A percentile compares a stretch with the other conserved stretches of the same genome.
Conservation (phyloP, 768 basidiomycete genomes). For the Tricholoma flavovirens region DNA sequence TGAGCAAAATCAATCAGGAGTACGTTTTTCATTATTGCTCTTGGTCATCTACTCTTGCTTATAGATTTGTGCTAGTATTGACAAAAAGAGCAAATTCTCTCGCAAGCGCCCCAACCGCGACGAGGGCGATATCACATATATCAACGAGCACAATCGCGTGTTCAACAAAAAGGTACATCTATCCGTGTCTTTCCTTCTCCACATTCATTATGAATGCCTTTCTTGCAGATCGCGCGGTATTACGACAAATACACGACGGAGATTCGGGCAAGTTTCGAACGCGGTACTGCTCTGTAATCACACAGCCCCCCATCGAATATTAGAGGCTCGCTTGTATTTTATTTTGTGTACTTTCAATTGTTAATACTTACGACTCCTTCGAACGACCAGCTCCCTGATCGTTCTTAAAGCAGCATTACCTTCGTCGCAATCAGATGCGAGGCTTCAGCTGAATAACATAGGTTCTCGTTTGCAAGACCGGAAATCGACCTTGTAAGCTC, state of each 20-base stretch:
- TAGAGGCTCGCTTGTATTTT: conserved; percentile 2
- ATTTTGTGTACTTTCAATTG: conserved; percentile 2
- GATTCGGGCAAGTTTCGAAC: conserved; percentile 96
- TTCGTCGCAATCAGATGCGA: not conserved
- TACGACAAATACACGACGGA: conserved; percentile 97
- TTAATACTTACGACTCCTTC: not conserved
- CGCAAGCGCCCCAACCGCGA: conserved; percentile 87
- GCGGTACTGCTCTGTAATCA: conserved; percentile 80
- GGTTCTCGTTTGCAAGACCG: not conserved
- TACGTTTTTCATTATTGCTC: conserved; percentile 36
- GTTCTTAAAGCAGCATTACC: too few relatives aligned
- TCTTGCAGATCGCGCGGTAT: conserved; percentile 76
- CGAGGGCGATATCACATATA: conserved; percentile 96
- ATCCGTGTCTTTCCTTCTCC: not conserved
- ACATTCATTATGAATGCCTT: conserved; percentile 1
- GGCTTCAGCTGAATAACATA: too few relatives aligned
- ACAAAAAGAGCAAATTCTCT: conserved; percentile 87
- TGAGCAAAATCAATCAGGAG: conserved; percentile 91
- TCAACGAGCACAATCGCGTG: conserved; percentile 96
- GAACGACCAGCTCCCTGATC: not conserved
- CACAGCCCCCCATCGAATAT: not conserved
- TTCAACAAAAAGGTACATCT: conserved; percentile 89
- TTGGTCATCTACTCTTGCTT: not conserved
- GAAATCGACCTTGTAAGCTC: not conserved
- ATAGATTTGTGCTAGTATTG: conserved; percentile 48